phyloP scores from a whole-genome alignment of 768 basidiomycete genomes.

The Rhizopogon vinicolor region DNA sequence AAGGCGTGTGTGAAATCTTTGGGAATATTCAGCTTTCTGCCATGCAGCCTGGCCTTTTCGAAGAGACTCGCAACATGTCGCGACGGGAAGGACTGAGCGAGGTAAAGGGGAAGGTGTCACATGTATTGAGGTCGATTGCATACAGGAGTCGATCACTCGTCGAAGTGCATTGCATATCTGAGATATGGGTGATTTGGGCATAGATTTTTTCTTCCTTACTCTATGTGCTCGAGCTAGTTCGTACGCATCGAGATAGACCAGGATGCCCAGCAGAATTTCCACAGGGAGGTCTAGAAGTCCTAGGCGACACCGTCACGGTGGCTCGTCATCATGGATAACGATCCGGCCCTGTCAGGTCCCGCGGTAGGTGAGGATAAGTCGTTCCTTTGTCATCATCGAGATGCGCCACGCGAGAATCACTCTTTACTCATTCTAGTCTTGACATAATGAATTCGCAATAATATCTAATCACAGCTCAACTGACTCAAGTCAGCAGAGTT shows the following conservation, averaged over 20 bases:
- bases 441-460: background rate
- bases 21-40: background rate
- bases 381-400: too few relatives aligned
- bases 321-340: too few relatives aligned
- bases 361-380: too few relatives aligned
- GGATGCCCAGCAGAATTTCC: background rate
- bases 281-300: background rate
- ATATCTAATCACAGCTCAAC: background rate
- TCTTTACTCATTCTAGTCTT: too few relatives aligned
- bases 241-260: background rate
- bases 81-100: background rate
- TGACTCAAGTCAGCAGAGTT: background rate
- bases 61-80: background rate
- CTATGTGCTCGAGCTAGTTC: background rate
- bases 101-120: background rate
- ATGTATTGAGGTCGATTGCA: background rate
- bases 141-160: background rate
- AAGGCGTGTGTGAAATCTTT: background rate
- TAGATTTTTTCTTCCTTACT: background rate
- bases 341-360: too few relatives aligned
- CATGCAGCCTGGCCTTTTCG: background rate
- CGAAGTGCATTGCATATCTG: background rate
- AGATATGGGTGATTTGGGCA: too few relatives aligned
- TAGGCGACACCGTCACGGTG: background rate
- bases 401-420: too few relatives aligned